Conservation (phyloP, 2,329 filamentous ascomycete genomes). For the Colletotrichum eleusines region DNA sequence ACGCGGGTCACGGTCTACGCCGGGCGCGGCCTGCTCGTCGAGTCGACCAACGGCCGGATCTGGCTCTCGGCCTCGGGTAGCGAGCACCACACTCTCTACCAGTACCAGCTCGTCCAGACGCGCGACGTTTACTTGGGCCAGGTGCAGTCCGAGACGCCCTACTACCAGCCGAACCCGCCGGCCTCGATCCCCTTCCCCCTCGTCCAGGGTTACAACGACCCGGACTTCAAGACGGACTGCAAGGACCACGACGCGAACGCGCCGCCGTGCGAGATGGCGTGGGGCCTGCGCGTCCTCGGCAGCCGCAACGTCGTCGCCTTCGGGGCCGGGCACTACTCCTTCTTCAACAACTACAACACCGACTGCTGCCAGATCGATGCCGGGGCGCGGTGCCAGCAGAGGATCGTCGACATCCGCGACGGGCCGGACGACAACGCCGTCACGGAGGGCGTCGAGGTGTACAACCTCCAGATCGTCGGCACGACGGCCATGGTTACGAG, state of each 20-base stretch:
- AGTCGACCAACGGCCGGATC: conserved; percentile 57
- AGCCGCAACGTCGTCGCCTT: conserved; percentile 69
- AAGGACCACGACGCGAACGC: conserved; percentile 43
- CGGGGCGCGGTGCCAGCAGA: conserved; percentile 60
- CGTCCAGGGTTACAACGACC: conserved; percentile 59
- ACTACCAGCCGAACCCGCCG: conserved; percentile 75
- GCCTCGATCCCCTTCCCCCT: conserved; percentile 68
- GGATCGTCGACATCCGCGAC: conserved; percentile 53
- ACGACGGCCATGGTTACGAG: conserved; percentile 55
- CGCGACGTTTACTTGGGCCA: conserved; percentile 72
- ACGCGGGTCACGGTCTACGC: conserved; percentile 64
- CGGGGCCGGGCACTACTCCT: conserved; percentile 75
- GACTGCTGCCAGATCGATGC: conserved; percentile 58
- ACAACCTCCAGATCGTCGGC: conserved; percentile 61
- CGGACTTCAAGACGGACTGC: conserved; percentile 63
- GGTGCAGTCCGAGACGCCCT: conserved; percentile 78
- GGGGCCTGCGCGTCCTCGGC: conserved; percentile 73
- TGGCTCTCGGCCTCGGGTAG: conserved; percentile 75
- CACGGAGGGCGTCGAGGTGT: conserved; percentile 51
- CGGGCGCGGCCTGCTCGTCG: conserved; percentile 63
- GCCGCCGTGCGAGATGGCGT: conserved; percentile 67
- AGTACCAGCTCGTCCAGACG: conserved; percentile 74
- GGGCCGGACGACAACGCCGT: conserved; percentile 38
- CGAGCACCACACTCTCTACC: conserved; percentile 76
- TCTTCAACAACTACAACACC: conserved; percentile 74